Conservation (phyloP, 1,139 yeast species). For the Yamadazyma blattariae region DNA sequence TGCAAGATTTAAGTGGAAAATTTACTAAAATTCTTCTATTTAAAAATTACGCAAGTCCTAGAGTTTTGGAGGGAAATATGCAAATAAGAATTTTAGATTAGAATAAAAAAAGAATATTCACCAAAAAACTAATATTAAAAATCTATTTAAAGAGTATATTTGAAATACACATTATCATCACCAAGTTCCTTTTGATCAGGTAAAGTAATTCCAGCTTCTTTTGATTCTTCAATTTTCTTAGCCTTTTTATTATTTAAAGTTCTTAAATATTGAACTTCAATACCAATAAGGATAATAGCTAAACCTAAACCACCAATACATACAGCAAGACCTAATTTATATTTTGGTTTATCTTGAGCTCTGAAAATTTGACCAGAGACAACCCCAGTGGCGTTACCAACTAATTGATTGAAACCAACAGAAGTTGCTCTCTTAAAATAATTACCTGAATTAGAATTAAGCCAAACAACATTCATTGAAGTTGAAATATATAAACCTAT, state of each 20-base stretch:
- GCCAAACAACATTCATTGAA: constrained; percentile 3
- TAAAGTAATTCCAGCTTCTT: constrained; percentile 1
- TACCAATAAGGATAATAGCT: background rate
- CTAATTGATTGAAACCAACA: constrained; percentile 3
- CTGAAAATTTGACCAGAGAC: constrained; percentile 5
- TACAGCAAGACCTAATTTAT: constrained; percentile 2
- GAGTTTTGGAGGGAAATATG: too few species aligned
- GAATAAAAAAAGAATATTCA: too few species aligned
- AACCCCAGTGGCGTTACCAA: constrained; percentile 3
- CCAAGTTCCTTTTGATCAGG: constrained; percentile 1
- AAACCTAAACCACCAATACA: constrained; percentile 2
- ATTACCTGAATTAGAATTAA: constrained; percentile 1
- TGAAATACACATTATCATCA: constrained; percentile 2
- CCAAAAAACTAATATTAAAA: too few species aligned
- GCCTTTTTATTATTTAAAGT: background rate
- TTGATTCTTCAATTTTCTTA: background rate
- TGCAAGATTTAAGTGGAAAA: too few species aligned
- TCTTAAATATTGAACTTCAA: background rate
- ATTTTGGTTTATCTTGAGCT: constrained; percentile 3
- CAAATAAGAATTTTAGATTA: too few species aligned
- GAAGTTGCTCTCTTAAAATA: constrained; percentile 5
- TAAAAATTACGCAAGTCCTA: too few species aligned
- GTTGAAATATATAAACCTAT: constrained; percentile 2
- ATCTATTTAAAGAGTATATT: background rate
- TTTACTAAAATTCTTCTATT: too few species aligned